phyloP scores from a whole-genome alignment of 176 grass and related monocot genomes.

The Ensete ventricosum region DNA sequence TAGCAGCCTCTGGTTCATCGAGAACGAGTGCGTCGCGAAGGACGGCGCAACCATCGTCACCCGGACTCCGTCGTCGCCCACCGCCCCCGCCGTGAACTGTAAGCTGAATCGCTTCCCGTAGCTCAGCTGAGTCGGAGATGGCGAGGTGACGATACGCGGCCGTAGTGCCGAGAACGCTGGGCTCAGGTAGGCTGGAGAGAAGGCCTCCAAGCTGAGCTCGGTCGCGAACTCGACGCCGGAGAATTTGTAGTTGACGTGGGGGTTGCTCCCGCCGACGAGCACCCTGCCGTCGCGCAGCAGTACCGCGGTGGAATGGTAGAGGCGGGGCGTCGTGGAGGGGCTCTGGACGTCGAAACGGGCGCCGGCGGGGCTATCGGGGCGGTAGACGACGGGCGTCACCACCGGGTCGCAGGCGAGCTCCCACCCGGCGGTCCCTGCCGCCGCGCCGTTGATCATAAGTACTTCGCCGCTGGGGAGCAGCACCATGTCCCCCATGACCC shows the following conservation, averaged over 20 bases:
- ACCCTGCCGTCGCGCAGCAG: constrained; percentile 2
- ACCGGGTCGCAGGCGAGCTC: neutral
- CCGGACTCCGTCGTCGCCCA: neutral
- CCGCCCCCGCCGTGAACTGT: neutral
- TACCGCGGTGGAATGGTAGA: constrained; percentile 2
- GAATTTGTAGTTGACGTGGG: constrained; percentile 2
- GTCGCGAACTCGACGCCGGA: constrained; percentile 5
- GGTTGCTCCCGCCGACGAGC: constrained; percentile 9
- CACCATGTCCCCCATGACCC: constrained; percentile 8
- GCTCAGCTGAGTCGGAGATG: neutral
- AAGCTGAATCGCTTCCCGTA: neutral
- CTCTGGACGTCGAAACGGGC: neutral
- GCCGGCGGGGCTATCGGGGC: neutral
- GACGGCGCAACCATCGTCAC: neutral
- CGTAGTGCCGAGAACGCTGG: neutral
- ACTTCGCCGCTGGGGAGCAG: constrained; percentile 4
- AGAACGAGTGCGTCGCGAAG: constrained; percentile 9
- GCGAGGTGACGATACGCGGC: neutral
- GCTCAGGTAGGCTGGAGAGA: neutral
- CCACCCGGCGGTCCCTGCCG: neutral
- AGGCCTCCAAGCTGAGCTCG: constrained; percentile 4
- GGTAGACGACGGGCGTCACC: constrained; percentile 4
- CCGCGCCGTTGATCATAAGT: neutral
- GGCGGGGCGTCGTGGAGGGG: neutral
- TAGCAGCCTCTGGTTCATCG: constrained; percentile 3